phyloP scores from a whole-genome alignment of 2,329 filamentous ascomycete genomes.

The Microsporum canis region DNA sequence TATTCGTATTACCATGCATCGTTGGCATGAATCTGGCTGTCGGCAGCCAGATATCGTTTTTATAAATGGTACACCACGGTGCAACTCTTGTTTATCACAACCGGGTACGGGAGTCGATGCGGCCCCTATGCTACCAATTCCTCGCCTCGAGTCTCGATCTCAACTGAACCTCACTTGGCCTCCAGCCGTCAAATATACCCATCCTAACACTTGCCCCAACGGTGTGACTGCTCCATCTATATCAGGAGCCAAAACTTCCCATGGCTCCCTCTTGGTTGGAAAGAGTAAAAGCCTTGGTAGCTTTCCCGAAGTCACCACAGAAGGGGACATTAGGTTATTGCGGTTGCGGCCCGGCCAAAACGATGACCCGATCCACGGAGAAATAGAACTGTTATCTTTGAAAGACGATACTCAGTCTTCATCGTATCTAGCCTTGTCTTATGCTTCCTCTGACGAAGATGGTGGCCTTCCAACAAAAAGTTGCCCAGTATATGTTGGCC shows the following conservation, averaged over 20 bases:
- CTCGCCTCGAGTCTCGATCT: neutral
- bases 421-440: slow-evolving; percentile 9
- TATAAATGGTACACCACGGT: neutral
- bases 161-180: neutral
- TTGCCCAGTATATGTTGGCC: slow-evolving; percentile 1
- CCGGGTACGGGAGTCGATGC: neutral
- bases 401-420: neutral
- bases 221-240: neutral
- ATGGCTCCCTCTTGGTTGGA: neutral
- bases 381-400: neutral
- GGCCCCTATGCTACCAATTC: neutral
- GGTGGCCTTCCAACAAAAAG: neutral
- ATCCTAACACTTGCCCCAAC: neutral
- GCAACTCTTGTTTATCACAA: neutral
- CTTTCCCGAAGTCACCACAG: neutral
- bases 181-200: neutral
- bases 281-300: neutral
- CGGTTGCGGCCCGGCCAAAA: neutral
- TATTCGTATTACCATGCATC: neutral
- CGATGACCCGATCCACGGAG: neutral
- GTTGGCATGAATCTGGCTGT: slow-evolving; percentile 3
- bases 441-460: slow-evolving; percentile 5
- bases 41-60: neutral
- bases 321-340: neutral
- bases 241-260: neutral